Base-by-base conservation (phyloP, 148 eudicot species). In the Silene uniflora region DNA sequence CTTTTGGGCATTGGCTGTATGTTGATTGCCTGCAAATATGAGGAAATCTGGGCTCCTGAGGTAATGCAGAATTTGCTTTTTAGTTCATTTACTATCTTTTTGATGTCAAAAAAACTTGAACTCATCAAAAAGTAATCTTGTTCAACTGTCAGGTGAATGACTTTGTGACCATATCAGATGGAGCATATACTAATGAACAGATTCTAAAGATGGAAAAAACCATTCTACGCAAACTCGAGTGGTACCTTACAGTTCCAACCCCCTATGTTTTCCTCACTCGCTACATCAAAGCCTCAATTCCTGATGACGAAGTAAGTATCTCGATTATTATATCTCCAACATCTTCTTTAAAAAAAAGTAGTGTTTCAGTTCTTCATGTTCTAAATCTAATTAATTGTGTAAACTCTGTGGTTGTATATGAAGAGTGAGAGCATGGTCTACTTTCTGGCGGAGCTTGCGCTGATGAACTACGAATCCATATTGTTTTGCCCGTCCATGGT, bases 1-100 rank as follows among this genome's bases (percentile, higher is more conserved):
- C 79, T 93, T 76, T 86, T 91, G 60, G 97, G 98, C 62, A 84
- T 93, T 17, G 83, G 92, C 60, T 83, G 97, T 80, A 86, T 91
- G 97, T 83, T 93, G 60, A 78, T 93, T 77, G 93, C 98, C 75
- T 90, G 90, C 83, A 92, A 94, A 76, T 94, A 94, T 73, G 98
- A 92, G 81, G 96, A 94, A 75, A 94, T 94, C 58, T 94, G 97
- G 96, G 97, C 96, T 54, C 97, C 97, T 11, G 92, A 92, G 86
- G 97, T 89, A 83, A 3, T 60, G 79, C 25, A 59, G 14, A 8
- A 67, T 39, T 29, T 46, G 10, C 21, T 3, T 47, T 46, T 68
- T 16, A 3, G 7, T 1, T 39, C 17, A 25, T 35, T 39, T 39
- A 6, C n/a, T n/a, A 3, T 16, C 3, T 46, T 22, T 22, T 70